Evolutionary conservation across 495 filamentous ascomycete genomes (phyloP), one percentile per base, ranked within the genome.

Genomic region (Ascodesmis nigricans): DNA sequence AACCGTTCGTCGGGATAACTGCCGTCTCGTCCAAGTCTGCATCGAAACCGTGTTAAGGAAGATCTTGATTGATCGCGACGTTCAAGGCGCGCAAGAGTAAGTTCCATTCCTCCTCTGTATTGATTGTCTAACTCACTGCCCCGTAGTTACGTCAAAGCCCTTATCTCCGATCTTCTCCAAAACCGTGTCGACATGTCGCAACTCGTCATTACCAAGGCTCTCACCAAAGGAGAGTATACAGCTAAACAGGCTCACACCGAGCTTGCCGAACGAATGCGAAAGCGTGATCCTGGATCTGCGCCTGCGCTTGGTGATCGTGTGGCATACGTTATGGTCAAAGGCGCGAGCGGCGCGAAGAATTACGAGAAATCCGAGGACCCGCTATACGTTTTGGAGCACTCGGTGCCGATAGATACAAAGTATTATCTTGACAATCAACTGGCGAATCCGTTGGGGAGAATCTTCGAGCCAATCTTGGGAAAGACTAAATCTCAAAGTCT

Each of bases 351-450:
- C 15, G 71, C 81, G 31, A 92, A 76, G 53, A 91, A 91, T 46
- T 95, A 87, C 58, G 87, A 99, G 52, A 73, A 77, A 34, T 84
- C 79, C 1, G 87, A 99, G 55, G 87, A 99, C 51, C 87, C 87
- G 1, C 77, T 95, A 45, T 99, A 70, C 57, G 87, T 99, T 5
- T 66, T 99, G 1, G 87, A 99, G 52, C 76, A 99, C 64, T 95
- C 93, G 45, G 66, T 99, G 29, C 90, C 87, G 9, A 87, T 99
- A 50, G 87, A 99, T 56, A 93, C 90, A 2, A 91, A 78, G 53
- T 99, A 99, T 61, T 99, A 99, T 53, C 73, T 99, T 4, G 90
- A 95, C 46, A 95, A 99, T 53, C 87, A 99, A 55, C 75, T 99
- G 4, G 73, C 87, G 4, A 93, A 93, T 49, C 87, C 87, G 0